Evolutionary conservation across 495 filamentous ascomycete species (phyloP), one percentile per base, ranked within the genome.

Genomic region (Parmelia sp.): DNA sequence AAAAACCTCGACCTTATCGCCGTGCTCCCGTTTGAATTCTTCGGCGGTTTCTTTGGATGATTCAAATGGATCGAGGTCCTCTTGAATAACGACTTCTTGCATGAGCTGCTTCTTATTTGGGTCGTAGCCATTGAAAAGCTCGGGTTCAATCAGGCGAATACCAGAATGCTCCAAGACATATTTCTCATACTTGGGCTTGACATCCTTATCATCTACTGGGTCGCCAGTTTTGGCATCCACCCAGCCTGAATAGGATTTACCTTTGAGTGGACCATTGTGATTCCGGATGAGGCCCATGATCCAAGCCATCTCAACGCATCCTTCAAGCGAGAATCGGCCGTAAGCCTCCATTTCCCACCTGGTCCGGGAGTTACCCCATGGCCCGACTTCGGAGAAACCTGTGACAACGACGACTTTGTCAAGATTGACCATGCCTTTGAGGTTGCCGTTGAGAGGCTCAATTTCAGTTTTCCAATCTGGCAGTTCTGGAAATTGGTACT

Each of bases 211-310:
- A 65, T 97, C 92, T 36, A 99, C 91, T 15, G 94, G 94, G 58
- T 97, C 93, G 21, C 90, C 87, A 49, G 90, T 86, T 84, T 97
- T 97, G 65, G 83, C 83, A 71, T 99, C 94, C 61, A 97, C 92
- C 94, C 94, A 99, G 62, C 94, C 94, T 57, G 94, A 90, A 77
- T 99, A 97, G 49, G 88, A 86, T 79, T 96, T 88, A 73, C 95
- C 94, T 78, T 97, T 97, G 73, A 99, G 86, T 11, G 91, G 90
- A n/a, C 94, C 95, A 68, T 97, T 97, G 79, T 96, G 90, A 74
- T 99, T 95, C 79, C 90, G 96, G 77, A 99, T 97, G 63, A 97
- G 87, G 63, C 95, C 95, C 94, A 97, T 99, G 72, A 99, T 90
- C 94, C 94, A 99, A 37, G 94, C 91, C 94, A 99, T 97, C 76